A percentile compares a stretch with the other conserved stretches of the same genome.
Evolutionary conservation across 1,284 basidiomycete genomes (phyloP).

Genomic region (Cerrena zonata): DNA sequence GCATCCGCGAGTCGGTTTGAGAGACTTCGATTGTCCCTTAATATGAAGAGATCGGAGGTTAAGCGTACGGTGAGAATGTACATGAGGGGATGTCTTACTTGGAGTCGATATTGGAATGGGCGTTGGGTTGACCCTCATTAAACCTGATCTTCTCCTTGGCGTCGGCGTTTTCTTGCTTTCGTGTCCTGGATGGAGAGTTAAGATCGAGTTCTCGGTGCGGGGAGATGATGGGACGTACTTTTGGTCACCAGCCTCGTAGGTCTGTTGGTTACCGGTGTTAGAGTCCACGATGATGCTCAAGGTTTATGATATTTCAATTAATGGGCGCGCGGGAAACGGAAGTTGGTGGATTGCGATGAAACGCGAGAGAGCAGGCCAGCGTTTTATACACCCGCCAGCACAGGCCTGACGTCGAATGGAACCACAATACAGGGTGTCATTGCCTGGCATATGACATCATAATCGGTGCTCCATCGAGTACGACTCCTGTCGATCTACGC

Average conservation of each 20-base stretch:
- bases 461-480: too few relatives aligned
- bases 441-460: too few relatives aligned
- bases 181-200: constrained; percentile 14
- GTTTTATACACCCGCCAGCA: too few relatives aligned
- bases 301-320: not conserved
- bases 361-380: too few relatives aligned
- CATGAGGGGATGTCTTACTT: constrained; percentile 27
- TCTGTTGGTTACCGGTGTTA: constrained; percentile 39
- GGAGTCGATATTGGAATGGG: constrained; percentile 35
- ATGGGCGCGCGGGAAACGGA: too few relatives aligned
- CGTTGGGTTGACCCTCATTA: constrained; percentile 21
- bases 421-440: too few relatives aligned
- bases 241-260: constrained; percentile 40
- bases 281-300: constrained; percentile 37
- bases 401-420: too few relatives aligned
- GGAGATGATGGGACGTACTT: constrained; percentile 21
- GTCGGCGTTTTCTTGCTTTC: constrained; percentile 3
- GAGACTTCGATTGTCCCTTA: constrained; percentile 39
- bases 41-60: too few relatives aligned
- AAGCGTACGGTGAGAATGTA: not conserved
- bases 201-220: constrained; percentile 5
- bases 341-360: too few relatives aligned
- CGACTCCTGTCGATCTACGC: too few relatives aligned
- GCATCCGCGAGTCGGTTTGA: constrained; percentile 34
- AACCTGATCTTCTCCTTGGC: constrained; percentile 6